phyloP scores from a whole-genome alignment of 768 basidiomycete genomes.

The Gyrodon lividus region DNA sequence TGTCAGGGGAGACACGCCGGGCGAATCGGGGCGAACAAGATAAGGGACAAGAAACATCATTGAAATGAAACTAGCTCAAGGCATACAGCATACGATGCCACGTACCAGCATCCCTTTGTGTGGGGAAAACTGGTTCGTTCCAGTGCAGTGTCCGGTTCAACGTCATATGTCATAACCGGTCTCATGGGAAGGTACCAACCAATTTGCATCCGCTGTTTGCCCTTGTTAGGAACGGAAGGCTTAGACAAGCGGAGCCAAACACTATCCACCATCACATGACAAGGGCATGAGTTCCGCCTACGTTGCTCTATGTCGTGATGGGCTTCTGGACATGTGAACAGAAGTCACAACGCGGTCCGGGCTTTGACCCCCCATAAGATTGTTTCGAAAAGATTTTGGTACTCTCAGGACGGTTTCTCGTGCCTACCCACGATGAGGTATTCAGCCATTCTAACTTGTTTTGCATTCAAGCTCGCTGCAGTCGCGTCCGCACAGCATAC shows the following conservation, averaged over 20 bases:
- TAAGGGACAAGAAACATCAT: too few species aligned
- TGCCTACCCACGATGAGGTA: slow-evolving; percentile 10
- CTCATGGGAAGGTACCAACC: too few species aligned
- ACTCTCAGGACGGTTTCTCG: neutral
- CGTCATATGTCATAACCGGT: too few species aligned
- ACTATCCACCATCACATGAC: neutral
- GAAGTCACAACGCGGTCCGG: slow-evolving; percentile 4
- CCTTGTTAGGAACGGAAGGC: slow-evolving; percentile 4
- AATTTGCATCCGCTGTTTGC: slow-evolving; percentile 1
- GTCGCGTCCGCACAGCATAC: slow-evolving; percentile 11
- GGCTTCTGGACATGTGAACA: neutral
- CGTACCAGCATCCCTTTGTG: too few species aligned
- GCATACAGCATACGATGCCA: too few species aligned
- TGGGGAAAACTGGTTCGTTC: neutral
- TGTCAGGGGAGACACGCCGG: too few species aligned
- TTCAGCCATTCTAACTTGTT: neutral
- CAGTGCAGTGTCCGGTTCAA: neutral
- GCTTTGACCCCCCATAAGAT: neutral
- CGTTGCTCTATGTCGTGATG: slow-evolving; percentile 12
- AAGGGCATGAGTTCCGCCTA: neutral
- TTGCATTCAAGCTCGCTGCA: neutral
- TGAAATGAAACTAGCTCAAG: too few species aligned
- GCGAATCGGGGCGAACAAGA: too few species aligned
- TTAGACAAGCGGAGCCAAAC: slow-evolving; percentile 3
- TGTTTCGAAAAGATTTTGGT: neutral